Base-by-base conservation (phyloP, 108 stramenopile species). In the Nitzschia sp. region DNA sequence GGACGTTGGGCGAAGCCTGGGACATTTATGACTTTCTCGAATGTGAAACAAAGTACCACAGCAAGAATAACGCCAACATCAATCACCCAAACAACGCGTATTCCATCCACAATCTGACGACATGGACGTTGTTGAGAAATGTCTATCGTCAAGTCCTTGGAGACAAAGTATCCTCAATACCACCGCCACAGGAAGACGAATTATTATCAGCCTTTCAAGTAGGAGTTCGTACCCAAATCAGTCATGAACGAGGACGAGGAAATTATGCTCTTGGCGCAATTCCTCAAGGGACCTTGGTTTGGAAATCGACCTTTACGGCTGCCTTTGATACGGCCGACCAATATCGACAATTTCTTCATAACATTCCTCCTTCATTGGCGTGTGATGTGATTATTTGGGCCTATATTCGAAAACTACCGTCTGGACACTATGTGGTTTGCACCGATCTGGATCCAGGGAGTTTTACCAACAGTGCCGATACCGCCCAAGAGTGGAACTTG, bases 351-450 rank as follows among this genome's bases (percentile, higher is more conserved):
- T 68, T 45, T 56, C 2, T 56, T n/a, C 33, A 24, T n/a, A 25
- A 29, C 19, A 2, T 57, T 1, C 54, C 53, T 38, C 8, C 54
- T 15, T 8, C 0, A 9, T 68, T 68, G 27, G 67, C 67, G 3
- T 68, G 67, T 36, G 67, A 68, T 8, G 55, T 42, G 0, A 3
- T 68, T 56, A 24, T 33, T 48, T 68, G 67, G 67, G 54, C 67
- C 1, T 68, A 68, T 28, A 56, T 35, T 1, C 35, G 35, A 32
- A 19, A 25, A 3, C 32, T n/a, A 17, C 31, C 29, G 21, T 17
- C 25, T 45, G 35, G 26, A 13, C 15, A 68, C 17, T 15, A 27
- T 17, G 17, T 45, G 19, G 34, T 57, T 42, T 56, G 54, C 4
- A 21, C 57, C 4, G 67, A 68, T 57, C 6, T 68, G 32, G 67